These are phyloP conservation scores for Gossypium aridum DNA, from an alignment of 441 rosid genomes.

Conservation along the genomic window DNA sequence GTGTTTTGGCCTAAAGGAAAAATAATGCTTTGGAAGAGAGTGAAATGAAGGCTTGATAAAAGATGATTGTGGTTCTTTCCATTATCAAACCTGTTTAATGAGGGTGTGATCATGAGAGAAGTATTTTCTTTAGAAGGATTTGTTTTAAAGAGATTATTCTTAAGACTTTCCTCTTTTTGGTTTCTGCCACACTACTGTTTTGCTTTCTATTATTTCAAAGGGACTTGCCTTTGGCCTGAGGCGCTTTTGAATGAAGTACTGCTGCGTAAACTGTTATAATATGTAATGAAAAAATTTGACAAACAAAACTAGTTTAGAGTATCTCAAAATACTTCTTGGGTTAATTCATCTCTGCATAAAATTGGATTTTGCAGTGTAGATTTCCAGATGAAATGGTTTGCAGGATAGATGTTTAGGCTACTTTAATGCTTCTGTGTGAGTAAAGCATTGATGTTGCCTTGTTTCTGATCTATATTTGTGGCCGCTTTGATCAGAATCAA, in stretches of 20 bases:
- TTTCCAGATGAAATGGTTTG: not conserved
- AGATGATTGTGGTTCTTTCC: not conserved
- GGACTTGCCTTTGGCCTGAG: constrained; percentile 1
- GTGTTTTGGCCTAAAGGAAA: not conserved
- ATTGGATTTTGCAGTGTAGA: not conserved
- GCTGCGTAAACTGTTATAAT: not conserved
- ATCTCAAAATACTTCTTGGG: not conserved
- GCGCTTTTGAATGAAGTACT: not conserved
- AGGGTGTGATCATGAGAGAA: not conserved
- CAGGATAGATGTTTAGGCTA: constrained; percentile 1
- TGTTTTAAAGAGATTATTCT: not conserved
- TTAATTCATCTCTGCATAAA: not conserved
- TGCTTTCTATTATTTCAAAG: not conserved
- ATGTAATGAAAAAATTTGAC: not conserved
- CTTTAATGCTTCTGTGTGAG: not conserved
- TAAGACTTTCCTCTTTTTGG: not conserved
- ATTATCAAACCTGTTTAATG: not conserved
- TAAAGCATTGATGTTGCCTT: not conserved
- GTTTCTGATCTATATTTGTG: not conserved
- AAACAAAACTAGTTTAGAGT: not conserved
- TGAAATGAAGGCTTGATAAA: not conserved
- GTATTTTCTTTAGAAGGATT: not conserved
- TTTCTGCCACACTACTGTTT: not conserved
- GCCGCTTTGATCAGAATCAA: not conserved
- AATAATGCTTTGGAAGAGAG: not conserved